Percentiles rank a stretch among this genome's conserved stretches.
Conservation (phyloP, 805 yeast genomes). For the Brettanomyces custersianus region DNA sequence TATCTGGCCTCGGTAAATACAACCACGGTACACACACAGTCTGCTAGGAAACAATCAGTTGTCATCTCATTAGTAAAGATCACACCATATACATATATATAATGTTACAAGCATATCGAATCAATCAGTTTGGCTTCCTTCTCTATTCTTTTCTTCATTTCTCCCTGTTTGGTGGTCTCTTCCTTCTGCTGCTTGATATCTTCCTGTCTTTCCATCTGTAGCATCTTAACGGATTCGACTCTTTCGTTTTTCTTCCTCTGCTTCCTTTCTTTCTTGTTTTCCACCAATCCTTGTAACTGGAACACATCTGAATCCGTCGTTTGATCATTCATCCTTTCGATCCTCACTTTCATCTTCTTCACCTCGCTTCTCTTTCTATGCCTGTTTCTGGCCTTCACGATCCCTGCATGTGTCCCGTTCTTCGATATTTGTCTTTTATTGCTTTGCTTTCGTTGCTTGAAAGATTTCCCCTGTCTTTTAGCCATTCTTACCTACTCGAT, state of each 20-base stretch:
- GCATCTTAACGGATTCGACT: slow-evolving; percentile 34
- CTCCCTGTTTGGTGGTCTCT: slow-evolving; percentile 27
- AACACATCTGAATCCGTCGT: slow-evolving; percentile 16
- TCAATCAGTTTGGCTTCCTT: background rate
- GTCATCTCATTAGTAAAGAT: too few relatives aligned
- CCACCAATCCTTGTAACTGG: slow-evolving; percentile 8
- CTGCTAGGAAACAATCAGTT: too few relatives aligned
- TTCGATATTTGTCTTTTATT: too few relatives aligned
- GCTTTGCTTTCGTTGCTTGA: too few relatives aligned
- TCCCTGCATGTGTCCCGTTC: too few relatives aligned
- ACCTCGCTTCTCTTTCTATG: slow-evolving; percentile 17
- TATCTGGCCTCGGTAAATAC: too few relatives aligned
- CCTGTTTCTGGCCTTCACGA: slow-evolving; percentile 5
- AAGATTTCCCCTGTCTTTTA: too few relatives aligned
- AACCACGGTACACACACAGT: too few relatives aligned
- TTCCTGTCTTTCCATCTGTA: slow-evolving; percentile 21
- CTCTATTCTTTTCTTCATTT: slow-evolving; percentile 28
- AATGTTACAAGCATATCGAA: slow-evolving; percentile 1
- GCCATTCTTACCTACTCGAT: too few relatives aligned
- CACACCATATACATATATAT: too few relatives aligned
- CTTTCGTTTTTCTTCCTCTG: slow-evolving; percentile 15
- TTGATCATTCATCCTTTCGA: slow-evolving; percentile 20
- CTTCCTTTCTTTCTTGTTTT: slow-evolving; percentile 4
- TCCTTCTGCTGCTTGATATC: slow-evolving; percentile 24
- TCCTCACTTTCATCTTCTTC: slow-evolving; percentile 17